Evolutionary conservation across 2,329 filamentous ascomycete genomes (phyloP).

Genomic region (Fusarium phyllophilum): DNA sequence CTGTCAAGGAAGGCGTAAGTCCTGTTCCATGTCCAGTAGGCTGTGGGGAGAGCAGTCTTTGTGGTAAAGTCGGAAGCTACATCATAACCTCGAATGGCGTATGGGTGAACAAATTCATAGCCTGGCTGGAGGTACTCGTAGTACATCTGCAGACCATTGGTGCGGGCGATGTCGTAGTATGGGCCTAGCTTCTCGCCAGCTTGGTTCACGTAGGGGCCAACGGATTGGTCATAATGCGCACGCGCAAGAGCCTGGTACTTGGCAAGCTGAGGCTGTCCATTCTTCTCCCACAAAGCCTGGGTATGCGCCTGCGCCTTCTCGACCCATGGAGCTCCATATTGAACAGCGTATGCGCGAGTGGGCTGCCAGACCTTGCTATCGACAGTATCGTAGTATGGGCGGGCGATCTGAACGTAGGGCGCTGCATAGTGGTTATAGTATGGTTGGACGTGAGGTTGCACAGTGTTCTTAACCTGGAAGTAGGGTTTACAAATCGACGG

Average conservation of each 20-base stretch:
- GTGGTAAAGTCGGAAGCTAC: constrained; percentile 73
- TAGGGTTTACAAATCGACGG: constrained; percentile 88
- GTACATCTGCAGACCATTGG: constrained; percentile 74
- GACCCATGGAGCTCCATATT: constrained; percentile 79
- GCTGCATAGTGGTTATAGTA: constrained; percentile 88
- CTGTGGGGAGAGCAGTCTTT: constrained; percentile 77
- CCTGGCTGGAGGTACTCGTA: constrained; percentile 78
- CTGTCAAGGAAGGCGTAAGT: constrained; percentile 77
- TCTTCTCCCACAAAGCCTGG: constrained; percentile 80
- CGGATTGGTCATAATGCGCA: constrained; percentile 73
- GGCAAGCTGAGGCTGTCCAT: constrained; percentile 77
- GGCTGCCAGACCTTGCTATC: constrained; percentile 76
- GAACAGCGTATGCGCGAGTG: constrained; percentile 71
- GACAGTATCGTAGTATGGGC: constrained; percentile 76
- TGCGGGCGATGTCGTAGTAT: constrained; percentile 75
- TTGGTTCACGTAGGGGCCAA: constrained; percentile 79
- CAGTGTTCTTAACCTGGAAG: constrained; percentile 68
- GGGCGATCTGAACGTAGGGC: constrained; percentile 80
- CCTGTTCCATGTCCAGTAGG: constrained; percentile 75
- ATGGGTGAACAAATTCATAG: constrained; percentile 79
- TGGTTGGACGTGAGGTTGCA: constrained; percentile 80
- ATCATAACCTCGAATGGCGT: constrained; percentile 74
- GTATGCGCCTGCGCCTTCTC: constrained; percentile 74
- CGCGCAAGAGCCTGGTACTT: constrained; percentile 70
- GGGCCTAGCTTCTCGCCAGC: constrained; percentile 69